A percentile compares a stretch with the other conserved stretches of the same genome.
Conservation (phyloP, 352 stramenopile genomes). For the Lagenidium giganteum region DNA sequence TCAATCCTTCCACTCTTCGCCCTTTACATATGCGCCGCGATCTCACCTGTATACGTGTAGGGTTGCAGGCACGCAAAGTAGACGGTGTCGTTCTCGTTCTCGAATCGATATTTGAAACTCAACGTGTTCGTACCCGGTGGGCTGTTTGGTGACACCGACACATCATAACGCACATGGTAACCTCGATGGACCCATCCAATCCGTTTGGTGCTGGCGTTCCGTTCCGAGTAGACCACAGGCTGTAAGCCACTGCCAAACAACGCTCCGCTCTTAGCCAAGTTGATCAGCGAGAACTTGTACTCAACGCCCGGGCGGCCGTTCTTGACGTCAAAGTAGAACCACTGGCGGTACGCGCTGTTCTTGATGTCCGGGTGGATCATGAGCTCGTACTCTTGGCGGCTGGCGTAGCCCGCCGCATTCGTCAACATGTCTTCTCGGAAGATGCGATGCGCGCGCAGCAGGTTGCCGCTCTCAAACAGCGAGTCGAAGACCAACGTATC, state of each 20-base stretch:
- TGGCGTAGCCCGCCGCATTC: neutral
- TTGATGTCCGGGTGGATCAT: conserved; percentile 72
- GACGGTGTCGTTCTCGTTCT: conserved; percentile 56
- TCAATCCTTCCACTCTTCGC: neutral
- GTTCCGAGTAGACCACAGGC: conserved; percentile 73
- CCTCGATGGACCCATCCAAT: conserved; percentile 62
- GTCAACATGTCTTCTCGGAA: conserved; percentile 19
- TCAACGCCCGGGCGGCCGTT: conserved; percentile 37
- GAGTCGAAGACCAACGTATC: conserved; percentile 71
- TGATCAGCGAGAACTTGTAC: conserved; percentile 75
- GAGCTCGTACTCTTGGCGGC: conserved; percentile 67
- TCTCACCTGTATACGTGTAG: conserved; percentile 82
- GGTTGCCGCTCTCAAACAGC: conserved; percentile 73
- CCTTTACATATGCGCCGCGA: no score
- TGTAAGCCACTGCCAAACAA: conserved; percentile 80
- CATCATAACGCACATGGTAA: conserved; percentile 57
- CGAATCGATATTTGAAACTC: conserved; percentile 71
- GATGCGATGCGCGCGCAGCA: conserved; percentile 55
- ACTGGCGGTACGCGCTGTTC: conserved; percentile 83
- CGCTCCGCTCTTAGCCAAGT: conserved; percentile 77
- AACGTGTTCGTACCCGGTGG: conserved; percentile 46
- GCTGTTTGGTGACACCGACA: conserved; percentile 22
- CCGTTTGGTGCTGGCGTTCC: conserved; percentile 28
- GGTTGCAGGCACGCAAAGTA: conserved; percentile 84
- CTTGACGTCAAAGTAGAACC: conserved; percentile 88